Evolutionary conservation across 1,139 yeast species (phyloP).

Genomic region (Suhomyces kunorum): DNA sequence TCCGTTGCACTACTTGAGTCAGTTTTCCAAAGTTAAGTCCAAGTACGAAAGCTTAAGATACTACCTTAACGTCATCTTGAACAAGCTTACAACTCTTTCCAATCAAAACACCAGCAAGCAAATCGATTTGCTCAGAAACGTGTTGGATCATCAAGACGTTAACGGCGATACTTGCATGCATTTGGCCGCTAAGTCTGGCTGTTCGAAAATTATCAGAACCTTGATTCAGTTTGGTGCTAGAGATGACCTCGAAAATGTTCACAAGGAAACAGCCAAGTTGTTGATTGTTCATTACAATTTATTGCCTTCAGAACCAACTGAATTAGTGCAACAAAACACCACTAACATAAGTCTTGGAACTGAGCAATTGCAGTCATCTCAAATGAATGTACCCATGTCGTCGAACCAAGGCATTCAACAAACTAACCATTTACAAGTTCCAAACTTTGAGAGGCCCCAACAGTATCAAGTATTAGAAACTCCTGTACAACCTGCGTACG

Average conservation of each 20-base stretch:
- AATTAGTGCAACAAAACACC: conserved; percentile 8
- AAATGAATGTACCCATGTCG: conserved; percentile 4
- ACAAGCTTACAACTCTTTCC: conserved; percentile 38
- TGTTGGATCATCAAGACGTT: conserved; percentile 67
- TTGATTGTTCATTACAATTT: conserved; percentile 31
- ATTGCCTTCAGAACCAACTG: conserved; percentile 16
- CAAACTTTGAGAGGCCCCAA: conserved; percentile 5
- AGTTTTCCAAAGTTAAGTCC: conserved; percentile 53
- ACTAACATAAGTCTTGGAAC: neutral
- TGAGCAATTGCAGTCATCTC: conserved; percentile 12
- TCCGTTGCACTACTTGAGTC: conserved; percentile 72
- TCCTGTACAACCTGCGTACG: conserved; percentile 37
- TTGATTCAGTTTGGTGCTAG: conserved; percentile 49
- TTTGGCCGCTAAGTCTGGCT: conserved; percentile 53
- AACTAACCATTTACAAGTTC: conserved; percentile 4
- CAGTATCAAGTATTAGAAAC: conserved; percentile 31
- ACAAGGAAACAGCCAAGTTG: conserved; percentile 41
- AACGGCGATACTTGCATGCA: conserved; percentile 72
- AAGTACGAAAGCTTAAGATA: conserved; percentile 47
- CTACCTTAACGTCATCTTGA: conserved; percentile 40
- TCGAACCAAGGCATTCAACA: neutral
- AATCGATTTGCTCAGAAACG: conserved; percentile 55
- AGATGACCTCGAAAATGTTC: conserved; percentile 46
- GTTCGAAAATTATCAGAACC: conserved; percentile 39
- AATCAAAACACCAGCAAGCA: conserved; percentile 28